Evolutionary conservation across 1,139 yeast species (phyloP), one percentile per base, ranked within the genome.

Genomic region (Kurtzmaniella quercitrusa): DNA sequence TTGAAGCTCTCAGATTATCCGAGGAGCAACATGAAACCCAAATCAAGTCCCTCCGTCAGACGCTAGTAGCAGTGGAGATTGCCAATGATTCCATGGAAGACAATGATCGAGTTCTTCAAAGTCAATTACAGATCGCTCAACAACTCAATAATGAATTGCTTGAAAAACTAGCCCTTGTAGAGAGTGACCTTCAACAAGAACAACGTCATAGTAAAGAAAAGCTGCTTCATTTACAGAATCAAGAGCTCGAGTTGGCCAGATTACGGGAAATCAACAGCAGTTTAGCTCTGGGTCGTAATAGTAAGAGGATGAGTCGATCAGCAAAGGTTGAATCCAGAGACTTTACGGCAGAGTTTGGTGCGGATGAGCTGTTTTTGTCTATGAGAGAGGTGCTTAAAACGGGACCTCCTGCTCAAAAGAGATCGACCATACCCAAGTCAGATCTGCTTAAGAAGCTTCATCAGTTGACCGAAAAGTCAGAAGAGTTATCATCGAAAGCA

Each of bases 51-150:
- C 54, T 71, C 33, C 66, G 62, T 43, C 66, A 59, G 33, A 59
- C 60, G 43, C 52, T 72, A 38, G 75, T 73, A 7, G 60, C 65
- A 21, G 59, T 68, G 19, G 78, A 73, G 48, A 71, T 71, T 7
- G 54, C 61, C 15, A 70, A 71, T 49, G 78, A 72, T 46, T 62
- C 61, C 41, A 66, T 69, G 70, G 72, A 68, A 44, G 61, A 66
- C 15, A 62, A 67, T 25, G 76, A 71, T 46, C 55, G 78, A 6
- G 52, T 71, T 12, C 48, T 66, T 1, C 56, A 53, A 12, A 61
- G 54, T 48, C 68, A 70, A 46, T 55, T 70, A 12, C 66, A 62
- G 34, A 49, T 62, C n/a, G 57, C 71, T 15, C 63, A 57, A 34
- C 70, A 66, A 42, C 65, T 70, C 46, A 70, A 68, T 50, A 68